Percentiles rank a stretch among this genome's conserved stretches.
These are phyloP conservation scores for Tuber indicum DNA, from an alignment of 495 filamentous ascomycete genomes.

Conservation along the genomic window DNA sequence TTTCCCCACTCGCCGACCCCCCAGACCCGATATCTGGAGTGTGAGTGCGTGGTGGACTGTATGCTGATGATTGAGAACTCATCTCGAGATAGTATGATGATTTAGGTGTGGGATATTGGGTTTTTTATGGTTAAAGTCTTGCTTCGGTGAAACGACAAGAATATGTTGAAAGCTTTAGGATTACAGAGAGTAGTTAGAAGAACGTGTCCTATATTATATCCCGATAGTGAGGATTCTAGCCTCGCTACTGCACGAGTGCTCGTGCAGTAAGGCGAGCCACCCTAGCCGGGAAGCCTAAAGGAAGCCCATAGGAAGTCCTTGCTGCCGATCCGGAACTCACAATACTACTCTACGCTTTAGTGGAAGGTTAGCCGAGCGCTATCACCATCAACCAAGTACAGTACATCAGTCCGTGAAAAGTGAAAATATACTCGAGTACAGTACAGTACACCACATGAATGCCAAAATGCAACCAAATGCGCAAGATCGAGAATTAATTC, in stretches of 20 bases:
- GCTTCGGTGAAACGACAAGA: no score
- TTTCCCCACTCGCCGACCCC: not conserved
- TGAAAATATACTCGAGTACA: not conserved
- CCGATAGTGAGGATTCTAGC: no score
- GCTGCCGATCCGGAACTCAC: not conserved
- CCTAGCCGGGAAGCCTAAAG: no score
- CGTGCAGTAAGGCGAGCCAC: no score
- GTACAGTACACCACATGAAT: not conserved
- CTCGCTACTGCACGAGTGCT: not conserved
- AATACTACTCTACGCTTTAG: not conserved
- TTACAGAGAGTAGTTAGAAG: not conserved
- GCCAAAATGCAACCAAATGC: not conserved
- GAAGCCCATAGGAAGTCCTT: not conserved
- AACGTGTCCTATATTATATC: not conserved
- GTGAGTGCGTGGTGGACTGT: not conserved
- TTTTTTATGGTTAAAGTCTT: no score
- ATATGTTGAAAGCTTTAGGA: no score
- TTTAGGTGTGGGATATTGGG: not conserved
- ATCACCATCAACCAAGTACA: not conserved
- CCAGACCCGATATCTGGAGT: not conserved
- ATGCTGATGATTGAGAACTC: not conserved
- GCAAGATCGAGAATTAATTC: not conserved
- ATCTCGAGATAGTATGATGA: not conserved
- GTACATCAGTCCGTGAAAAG: not conserved
- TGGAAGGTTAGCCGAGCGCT: not conserved